Conservation (phyloP, 2,329 filamentous ascomycete species). For the Ophiocordyceps unilateralis region DNA sequence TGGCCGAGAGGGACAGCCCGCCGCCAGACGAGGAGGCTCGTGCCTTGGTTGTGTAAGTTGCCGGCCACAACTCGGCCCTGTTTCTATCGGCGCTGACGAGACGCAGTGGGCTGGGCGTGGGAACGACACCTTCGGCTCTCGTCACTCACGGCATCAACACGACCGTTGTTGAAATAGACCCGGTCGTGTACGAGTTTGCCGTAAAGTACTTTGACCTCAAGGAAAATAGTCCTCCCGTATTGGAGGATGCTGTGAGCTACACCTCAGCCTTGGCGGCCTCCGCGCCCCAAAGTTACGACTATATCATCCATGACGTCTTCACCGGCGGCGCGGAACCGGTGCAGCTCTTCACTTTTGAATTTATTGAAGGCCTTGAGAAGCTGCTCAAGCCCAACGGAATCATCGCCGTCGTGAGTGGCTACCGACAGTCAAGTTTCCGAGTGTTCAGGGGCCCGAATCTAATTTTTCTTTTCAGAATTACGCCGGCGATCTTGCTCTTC, state of each 20-base stretch:
- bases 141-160: constrained; percentile 81
- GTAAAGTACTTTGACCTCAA: constrained; percentile 67
- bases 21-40: constrained; percentile 48
- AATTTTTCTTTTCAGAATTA: constrained; percentile 52
- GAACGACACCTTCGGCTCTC: constrained; percentile 74
- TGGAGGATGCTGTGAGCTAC: constrained; percentile 69
- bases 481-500: constrained; percentile 68
- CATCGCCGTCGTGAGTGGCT: constrained; percentile 59
- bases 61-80: not conserved
- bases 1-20: constrained; percentile 45
- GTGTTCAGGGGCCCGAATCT: not conserved
- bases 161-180: constrained; percentile 89
- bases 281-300: constrained; percentile 49
- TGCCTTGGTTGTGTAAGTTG: constrained; percentile 66
- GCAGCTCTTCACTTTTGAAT: constrained; percentile 72
- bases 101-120: constrained; percentile 72
- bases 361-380: constrained; percentile 51
- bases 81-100: not conserved
- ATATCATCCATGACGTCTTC: constrained; percentile 95
- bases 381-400: constrained; percentile 65
- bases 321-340: constrained; percentile 89
- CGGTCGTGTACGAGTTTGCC: constrained; percentile 71
- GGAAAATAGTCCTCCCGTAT: constrained; percentile 57
- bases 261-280: constrained; percentile 27
- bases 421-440: not conserved